Evolutionary conservation across 163 green algal species (phyloP), one percentile per base, ranked within the genome.

Genomic region (Trebouxia gelatinosa): DNA sequence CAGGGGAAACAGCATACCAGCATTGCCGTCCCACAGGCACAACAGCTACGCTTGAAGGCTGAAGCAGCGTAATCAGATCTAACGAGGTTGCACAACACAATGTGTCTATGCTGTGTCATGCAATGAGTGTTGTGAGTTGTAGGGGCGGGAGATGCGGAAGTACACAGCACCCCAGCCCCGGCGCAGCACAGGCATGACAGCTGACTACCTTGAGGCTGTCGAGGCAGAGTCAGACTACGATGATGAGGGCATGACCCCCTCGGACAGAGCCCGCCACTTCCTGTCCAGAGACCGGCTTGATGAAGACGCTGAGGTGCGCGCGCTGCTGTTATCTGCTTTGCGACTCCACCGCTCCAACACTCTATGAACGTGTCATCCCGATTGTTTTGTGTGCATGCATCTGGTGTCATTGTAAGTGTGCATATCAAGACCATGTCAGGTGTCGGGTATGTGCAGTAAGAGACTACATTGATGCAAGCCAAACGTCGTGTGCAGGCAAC

Each of bases 161-260:
- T 87, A 85, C 76, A 81, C 77, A 19, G 35, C 77, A 31, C 11
- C 34, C 34, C 54, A 48, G 48, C 61, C 32, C 13, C 57, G 65
- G 29, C 57, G 67, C 1, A 59, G 39, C n/a, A 43, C 34, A 29
- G 64, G 77, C 37, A 78, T 87, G 23, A 84, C 71, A 5, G 75
- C 87, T 31, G 72, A 79, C 5, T 94, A 91, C 75, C 82, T 94
- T 32, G 90, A 94, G 61, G 83, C 91, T 75, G 85, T 90, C 0
- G 89, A 93, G 34, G 84, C 86, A 19, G 84, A 86, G 51, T 70
- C 82, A 50, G 81, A 77, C 48, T 79, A 84, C 54, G 78, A 85
- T 21, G 81, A 82, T 29, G 29, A 64, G 21, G 50, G 67, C 6
- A 4, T 79, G n/a, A 83, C 75, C 9, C 72, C 79, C 34, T 80